Evolutionary conservation across 2,329 filamentous ascomycete genomes (phyloP), one percentile per base, ranked within the genome.

Genomic region (Pseudocercospora vitis): DNA sequence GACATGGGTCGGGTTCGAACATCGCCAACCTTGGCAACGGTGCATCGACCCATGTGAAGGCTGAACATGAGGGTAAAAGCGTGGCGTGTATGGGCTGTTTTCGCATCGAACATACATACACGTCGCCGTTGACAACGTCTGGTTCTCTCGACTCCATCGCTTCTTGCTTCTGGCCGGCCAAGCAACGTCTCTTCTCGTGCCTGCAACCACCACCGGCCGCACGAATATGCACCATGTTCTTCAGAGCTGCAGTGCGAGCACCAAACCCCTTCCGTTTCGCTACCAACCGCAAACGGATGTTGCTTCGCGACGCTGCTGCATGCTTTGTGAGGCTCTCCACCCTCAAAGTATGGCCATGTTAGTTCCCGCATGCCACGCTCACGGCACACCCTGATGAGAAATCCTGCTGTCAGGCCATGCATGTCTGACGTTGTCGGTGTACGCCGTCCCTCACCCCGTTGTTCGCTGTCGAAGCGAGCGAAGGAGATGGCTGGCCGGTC

Each of bases 151-250:
- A 54, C 52, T 11, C 39, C 52, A 50, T 40, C 28, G 42, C 29
- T 28, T 24, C 23, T 19, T 21, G 7, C 16, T 18, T 37, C 16
- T 18, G 9, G 16, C 16, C 37, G 19, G 18, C 14, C 37, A n/a
- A 12, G 16, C 37, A 40, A 46, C 16, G 8, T 18, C 11, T 12
- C 21, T 47, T 42, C 23, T 46, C 46, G 46, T 26, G 28, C 46
- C 33, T 37, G 31, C 46, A 49, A 45, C 46, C 52, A 48, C 31
- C 39, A 26, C 23, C 26, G 19, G 46, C 44, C 29, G 48, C 52
- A 51, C 52, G 52, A 55, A 47, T 51, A 55, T 55, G 52, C 52
- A 55, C 52, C 28, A 50, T 51, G 37, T 55, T 47, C 16, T 44
- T 51, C 37, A 21, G 37, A 23, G 48, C 31, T 46, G 48, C 42